A percentile compares a stretch with the other conserved stretches of the same genome.
Evolutionary conservation across 495 filamentous ascomycete species (phyloP).

Genomic region (Aspergillus cristatus): DNA sequence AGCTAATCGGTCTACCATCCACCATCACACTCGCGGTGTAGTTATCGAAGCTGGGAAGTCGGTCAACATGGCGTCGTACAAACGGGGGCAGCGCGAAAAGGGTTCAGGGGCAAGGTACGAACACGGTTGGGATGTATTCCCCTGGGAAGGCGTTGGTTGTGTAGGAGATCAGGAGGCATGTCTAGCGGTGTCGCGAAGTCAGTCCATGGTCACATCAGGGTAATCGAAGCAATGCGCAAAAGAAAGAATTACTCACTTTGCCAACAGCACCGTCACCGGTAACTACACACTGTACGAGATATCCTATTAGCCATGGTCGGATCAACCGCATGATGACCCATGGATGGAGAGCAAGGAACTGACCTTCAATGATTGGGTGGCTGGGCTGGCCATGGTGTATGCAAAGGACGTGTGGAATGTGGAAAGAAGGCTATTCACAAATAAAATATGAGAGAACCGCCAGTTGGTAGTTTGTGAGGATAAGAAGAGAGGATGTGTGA

Average conservation of each 20-base stretch:
- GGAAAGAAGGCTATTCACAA: conserved; percentile 3
- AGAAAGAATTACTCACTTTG: conserved; percentile 54
- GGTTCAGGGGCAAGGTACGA: conserved; percentile 25
- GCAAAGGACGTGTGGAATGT: too few relatives aligned
- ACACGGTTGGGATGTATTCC: conserved; percentile 99
- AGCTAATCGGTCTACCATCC: conserved; percentile 90
- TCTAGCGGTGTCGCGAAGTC: conserved; percentile 46
- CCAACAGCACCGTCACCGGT: conserved; percentile 98
- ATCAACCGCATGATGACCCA: conserved; percentile 9
- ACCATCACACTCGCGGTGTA: conserved; percentile 99
- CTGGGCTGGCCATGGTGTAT: conserved; percentile 55
- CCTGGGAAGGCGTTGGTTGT: conserved; percentile 98
- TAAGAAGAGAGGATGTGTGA: conserved; percentile 4
- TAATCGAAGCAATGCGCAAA: conserved; percentile 1
- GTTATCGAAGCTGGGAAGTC: conserved; percentile 76
- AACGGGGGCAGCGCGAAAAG: conserved; percentile 3
- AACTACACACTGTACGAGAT: conserved; percentile 71
- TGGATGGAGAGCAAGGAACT: conserved; percentile 8
- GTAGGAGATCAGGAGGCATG: conserved; percentile 97
- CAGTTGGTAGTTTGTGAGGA: too few relatives aligned
- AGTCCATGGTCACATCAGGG: conserved; percentile 2
- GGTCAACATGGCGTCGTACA: conserved; percentile 5
- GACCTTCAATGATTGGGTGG: conserved; percentile 71
- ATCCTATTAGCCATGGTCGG: conserved; percentile 17
- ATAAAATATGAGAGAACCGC: neutral